Evolutionary conservation across 139 green algal genomes (phyloP).

Genomic region (Chlorella sorokiniana): DNA sequence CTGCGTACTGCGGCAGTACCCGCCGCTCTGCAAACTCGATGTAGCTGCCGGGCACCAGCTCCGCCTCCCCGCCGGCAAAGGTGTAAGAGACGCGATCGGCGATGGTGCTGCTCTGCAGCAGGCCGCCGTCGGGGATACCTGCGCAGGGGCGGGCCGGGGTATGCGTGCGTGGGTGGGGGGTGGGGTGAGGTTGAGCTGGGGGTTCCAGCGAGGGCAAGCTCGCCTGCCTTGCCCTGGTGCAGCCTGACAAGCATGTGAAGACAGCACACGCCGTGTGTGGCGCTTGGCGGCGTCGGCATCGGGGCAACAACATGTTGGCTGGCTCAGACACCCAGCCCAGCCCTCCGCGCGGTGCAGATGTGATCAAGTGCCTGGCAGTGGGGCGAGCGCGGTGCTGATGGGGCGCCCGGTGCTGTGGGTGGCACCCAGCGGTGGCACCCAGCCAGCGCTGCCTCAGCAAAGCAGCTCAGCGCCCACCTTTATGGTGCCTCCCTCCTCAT

Average conservation of each 20-base stretch:
- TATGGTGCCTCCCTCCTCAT: conserved; percentile 60
- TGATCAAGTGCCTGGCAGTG: too few relatives aligned
- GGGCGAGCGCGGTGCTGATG: too few relatives aligned
- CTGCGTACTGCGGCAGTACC: conserved; percentile 61
- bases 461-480: conserved; percentile 44
- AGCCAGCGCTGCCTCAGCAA: background rate
- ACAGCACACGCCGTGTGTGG: too few relatives aligned
- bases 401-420: too few relatives aligned
- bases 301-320: too few relatives aligned
- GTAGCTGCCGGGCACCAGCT: conserved; percentile 62
- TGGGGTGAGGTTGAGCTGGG: background rate
- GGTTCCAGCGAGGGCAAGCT: too few relatives aligned
- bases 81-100: conserved; percentile 62
- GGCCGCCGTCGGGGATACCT: conserved; percentile 72
- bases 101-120: conserved; percentile 78
- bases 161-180: background rate
- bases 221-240: too few relatives aligned
- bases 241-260: too few relatives aligned
- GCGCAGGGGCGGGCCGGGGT: background rate
- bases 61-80: conserved; percentile 57
- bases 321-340: too few relatives aligned
- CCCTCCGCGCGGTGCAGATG: too few relatives aligned
- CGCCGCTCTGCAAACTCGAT: conserved; percentile 83
- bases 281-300: too few relatives aligned
- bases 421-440: too few relatives aligned